A percentile compares a stretch with the other conserved stretches of the same genome.
phyloP scores from a whole-genome alignment of 2,329 filamentous ascomycete species.

The Diplodia intermedia region DNA sequence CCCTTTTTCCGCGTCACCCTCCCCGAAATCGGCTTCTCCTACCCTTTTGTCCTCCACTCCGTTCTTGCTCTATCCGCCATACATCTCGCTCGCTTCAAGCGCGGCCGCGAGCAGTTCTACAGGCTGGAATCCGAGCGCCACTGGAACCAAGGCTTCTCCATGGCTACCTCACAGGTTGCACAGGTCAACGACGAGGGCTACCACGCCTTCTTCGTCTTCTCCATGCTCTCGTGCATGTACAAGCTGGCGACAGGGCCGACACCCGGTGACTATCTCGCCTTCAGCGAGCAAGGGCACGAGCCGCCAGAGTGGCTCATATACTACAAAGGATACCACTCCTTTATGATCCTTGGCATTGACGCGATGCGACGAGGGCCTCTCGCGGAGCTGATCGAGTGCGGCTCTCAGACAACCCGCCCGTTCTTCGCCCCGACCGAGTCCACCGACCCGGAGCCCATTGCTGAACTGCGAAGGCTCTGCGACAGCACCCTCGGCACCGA shows the following conservation, averaged over 20 bases:
- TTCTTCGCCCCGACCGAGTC: not conserved
- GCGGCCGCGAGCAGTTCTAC: constrained; percentile 8
- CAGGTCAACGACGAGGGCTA: constrained; percentile 1
- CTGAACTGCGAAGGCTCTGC: not conserved
- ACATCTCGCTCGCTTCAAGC: constrained; percentile 23
- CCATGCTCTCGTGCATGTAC: constrained; percentile 16
- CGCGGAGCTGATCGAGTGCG: not conserved
- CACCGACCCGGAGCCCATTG: not conserved
- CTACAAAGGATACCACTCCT: not conserved
- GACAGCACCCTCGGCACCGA: not conserved
- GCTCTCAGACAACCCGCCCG: not conserved
- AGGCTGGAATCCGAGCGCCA: not conserved
- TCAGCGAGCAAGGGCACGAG: not conserved
- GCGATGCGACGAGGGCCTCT: not conserved
- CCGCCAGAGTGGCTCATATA: constrained; percentile 4
- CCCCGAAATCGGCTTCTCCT: constrained; percentile 3
- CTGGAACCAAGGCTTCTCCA: not conserved
- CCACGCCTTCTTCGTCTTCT: constrained; percentile 13
- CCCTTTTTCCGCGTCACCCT: not conserved
- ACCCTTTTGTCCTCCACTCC: constrained; percentile 11
- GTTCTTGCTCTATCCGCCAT: not conserved
- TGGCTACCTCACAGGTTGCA: not conserved
- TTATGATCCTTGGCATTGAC: not conserved
- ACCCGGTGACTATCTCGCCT: constrained; percentile 17
- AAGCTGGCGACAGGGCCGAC: constrained; percentile 36